Conservation (phyloP, 2,329 filamentous ascomycete genomes). For the Microcyclospora pomicola region DNA sequence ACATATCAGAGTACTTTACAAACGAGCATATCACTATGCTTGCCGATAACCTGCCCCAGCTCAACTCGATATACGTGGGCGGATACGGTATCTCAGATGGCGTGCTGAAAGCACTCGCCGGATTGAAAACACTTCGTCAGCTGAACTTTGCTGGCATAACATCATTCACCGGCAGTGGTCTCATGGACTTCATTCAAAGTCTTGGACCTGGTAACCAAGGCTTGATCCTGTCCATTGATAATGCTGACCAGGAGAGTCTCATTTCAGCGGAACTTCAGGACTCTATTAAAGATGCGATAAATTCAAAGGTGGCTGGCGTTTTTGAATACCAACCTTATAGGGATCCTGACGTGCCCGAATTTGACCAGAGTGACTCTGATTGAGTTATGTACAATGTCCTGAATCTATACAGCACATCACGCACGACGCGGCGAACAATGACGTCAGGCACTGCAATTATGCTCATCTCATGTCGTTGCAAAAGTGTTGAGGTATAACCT, state of each 20-base stretch:
- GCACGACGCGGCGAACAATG: no score
- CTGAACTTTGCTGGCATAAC: slow-evolving; percentile 44
- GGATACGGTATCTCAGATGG: slow-evolving; percentile 41
- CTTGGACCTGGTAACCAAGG: slow-evolving; percentile 30
- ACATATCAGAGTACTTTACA: slow-evolving; percentile 38
- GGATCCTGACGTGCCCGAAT: slow-evolving; percentile 33
- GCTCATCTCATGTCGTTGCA: no score
- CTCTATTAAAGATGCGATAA: slow-evolving; percentile 25
- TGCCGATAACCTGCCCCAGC: slow-evolving; percentile 29
- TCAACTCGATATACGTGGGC: slow-evolving; percentile 45
- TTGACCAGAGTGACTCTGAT: slow-evolving; percentile 31
- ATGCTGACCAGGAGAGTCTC: slow-evolving; percentile 29
- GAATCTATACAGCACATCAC: neutral
- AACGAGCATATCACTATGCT: slow-evolving; percentile 38
- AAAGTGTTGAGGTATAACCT: no score
- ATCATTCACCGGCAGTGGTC: slow-evolving; percentile 38
- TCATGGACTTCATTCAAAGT: slow-evolving; percentile 32
- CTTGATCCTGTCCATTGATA: slow-evolving; percentile 30
- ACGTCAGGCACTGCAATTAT: no score
- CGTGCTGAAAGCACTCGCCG: slow-evolving; percentile 31
- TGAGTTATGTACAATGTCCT: slow-evolving; percentile 11
- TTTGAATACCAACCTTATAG: slow-evolving; percentile 27
- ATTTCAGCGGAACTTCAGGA: slow-evolving; percentile 28
- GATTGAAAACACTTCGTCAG: slow-evolving; percentile 35
- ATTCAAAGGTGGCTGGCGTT: slow-evolving; percentile 27